Percentiles rank a stretch among this genome's conserved stretches.
Evolutionary conservation across 495 filamentous ascomycete species (phyloP).

Genomic region (Daldinia loculata): DNA sequence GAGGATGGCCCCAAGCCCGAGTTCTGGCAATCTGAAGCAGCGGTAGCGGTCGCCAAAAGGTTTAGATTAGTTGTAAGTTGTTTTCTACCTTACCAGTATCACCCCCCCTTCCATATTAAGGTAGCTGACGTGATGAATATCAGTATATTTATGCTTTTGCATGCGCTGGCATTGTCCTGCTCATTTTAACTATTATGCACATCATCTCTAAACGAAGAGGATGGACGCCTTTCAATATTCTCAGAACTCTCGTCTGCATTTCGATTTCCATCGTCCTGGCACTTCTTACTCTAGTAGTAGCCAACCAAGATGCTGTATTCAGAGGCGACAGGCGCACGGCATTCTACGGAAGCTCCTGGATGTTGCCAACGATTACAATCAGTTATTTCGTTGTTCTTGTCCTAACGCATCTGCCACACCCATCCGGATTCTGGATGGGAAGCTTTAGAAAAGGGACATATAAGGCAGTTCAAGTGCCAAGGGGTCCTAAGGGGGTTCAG

Average conservation of each 20-base stretch:
- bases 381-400: constrained; percentile 47
- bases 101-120: not conserved
- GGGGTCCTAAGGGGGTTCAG: constrained; percentile 4
- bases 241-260: constrained; percentile 50
- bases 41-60: constrained; percentile 25
- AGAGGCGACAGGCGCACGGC: not conserved
- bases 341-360: constrained; percentile 49
- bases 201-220: constrained; percentile 45
- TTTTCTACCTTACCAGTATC: not conserved
- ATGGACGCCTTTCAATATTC: constrained; percentile 49
- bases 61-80: constrained; percentile 47
- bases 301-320: constrained; percentile 37
- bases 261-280: constrained; percentile 44
- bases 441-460: constrained; percentile 28
- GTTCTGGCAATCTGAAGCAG: constrained; percentile 26
- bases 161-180: constrained; percentile 54
- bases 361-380: constrained; percentile 51
- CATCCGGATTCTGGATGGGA: constrained; percentile 39
- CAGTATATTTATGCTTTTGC: constrained; percentile 57
- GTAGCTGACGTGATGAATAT: constrained; percentile 2
- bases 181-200: constrained; percentile 52
- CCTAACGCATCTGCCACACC: constrained; percentile 49
- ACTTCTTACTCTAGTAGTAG: constrained; percentile 43
- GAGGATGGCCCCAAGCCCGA: constrained; percentile 2
- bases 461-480: constrained; percentile 9